Percentiles rank a stretch among this genome's conserved stretches.
Evolutionary conservation across 331 rosid genomes (phyloP).

Genomic region (Malus hybrid): DNA sequence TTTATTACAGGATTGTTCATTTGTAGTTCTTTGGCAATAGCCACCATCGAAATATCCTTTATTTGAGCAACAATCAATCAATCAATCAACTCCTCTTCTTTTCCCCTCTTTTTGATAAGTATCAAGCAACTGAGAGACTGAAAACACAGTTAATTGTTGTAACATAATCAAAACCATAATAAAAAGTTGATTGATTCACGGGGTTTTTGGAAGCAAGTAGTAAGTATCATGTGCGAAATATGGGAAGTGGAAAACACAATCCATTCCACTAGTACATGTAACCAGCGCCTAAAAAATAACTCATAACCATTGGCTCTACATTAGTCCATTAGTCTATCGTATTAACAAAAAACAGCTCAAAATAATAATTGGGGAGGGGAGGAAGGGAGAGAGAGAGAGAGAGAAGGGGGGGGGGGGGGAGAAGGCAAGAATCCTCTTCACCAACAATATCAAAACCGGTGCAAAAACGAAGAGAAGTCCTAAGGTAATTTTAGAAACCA

Average conservation of each 20-base stretch:
- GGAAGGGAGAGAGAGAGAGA: no score
- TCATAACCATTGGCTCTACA: neutral
- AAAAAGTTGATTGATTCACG: no score
- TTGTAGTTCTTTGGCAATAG: neutral
- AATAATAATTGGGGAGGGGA: neutral
- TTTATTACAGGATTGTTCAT: neutral
- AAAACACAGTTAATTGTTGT: neutral
- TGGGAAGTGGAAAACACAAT: no score
- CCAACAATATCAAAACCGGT: neutral
- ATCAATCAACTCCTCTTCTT: neutral
- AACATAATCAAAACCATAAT: no score
- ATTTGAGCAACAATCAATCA: neutral
- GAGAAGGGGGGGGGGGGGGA: no score
- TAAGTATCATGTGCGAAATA: no score
- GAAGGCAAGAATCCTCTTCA: no score
- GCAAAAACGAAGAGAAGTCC: neutral
- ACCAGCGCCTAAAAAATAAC: no score
- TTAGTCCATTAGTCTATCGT: neutral
- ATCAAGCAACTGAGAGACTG: neutral
- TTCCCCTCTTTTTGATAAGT: neutral
- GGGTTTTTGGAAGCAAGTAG: no score
- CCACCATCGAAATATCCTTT: neutral
- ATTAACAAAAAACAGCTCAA: neutral
- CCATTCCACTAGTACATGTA: no score
- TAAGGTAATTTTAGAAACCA: neutral